phyloP scores from a whole-genome alignment of 2,329 filamentous ascomycete genomes.

The Coleophoma cylindrospora region DNA sequence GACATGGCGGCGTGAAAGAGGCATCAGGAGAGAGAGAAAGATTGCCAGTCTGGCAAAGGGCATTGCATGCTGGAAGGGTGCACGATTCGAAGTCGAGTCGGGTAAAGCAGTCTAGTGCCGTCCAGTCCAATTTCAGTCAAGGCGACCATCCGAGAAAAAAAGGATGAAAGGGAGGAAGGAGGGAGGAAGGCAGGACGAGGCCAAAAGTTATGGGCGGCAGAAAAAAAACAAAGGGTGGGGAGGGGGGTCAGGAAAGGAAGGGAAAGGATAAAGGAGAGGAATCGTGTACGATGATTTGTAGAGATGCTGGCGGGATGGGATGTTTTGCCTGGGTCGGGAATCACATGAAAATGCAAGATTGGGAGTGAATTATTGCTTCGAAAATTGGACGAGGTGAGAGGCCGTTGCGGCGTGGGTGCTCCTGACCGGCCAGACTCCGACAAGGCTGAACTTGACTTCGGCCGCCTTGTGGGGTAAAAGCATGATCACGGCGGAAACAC shows the following conservation, averaged over 20 bases:
- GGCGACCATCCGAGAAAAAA: not conserved
- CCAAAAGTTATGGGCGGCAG: not conserved
- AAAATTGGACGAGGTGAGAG: too few species aligned
- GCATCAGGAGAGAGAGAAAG: conserved; percentile 10
- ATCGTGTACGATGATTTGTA: not conserved
- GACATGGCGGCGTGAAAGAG: conserved; percentile 21
- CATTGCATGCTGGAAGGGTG: too few species aligned
- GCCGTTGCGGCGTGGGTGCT: too few species aligned
- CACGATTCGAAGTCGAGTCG: too few species aligned
- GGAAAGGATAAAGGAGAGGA: not conserved
- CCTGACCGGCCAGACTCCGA: too few species aligned
- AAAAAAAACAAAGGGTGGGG: not conserved
- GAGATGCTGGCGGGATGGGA: not conserved
- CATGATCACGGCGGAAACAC: too few species aligned
- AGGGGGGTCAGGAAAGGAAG: not conserved
- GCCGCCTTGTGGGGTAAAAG: too few species aligned
- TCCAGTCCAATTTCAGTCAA: too few species aligned
- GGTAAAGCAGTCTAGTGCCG: too few species aligned
- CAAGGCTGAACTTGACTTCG: too few species aligned
- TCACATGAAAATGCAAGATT: too few species aligned
- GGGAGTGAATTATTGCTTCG: too few species aligned
- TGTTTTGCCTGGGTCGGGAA: conserved; percentile 1
- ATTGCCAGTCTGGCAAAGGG: not conserved
- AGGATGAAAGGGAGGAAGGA: conserved; percentile 8
- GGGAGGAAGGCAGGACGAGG: not conserved